Conservation (phyloP, 768 basidiomycete genomes). For the Boletus sp. region DNA sequence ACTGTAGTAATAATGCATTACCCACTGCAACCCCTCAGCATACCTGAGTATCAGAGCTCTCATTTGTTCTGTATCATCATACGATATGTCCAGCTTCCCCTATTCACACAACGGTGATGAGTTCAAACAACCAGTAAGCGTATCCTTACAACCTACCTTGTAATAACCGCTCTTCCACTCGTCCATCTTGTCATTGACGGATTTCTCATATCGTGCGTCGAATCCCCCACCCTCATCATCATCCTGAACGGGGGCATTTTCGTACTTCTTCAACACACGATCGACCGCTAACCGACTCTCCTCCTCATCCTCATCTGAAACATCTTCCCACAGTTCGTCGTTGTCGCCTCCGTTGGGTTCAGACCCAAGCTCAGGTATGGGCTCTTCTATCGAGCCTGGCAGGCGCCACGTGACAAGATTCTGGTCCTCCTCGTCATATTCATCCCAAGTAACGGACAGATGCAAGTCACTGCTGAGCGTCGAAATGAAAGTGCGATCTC, state of each 20-base stretch:
- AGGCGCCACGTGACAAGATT: conserved; percentile 71
- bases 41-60: conserved; percentile 74
- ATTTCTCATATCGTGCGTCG: conserved; percentile 74
- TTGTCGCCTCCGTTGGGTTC: conserved; percentile 44
- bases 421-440: conserved; percentile 80
- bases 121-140: neutral
- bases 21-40: conserved; percentile 96
- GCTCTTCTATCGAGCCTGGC: conserved; percentile 44
- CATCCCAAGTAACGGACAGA: conserved; percentile 86
- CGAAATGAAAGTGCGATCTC: conserved; percentile 77
- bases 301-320: conserved; percentile 58
- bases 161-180: conserved; percentile 94
- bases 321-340: conserved; percentile 48
- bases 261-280: conserved; percentile 85
- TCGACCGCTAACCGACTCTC: conserved; percentile 74
- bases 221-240: conserved; percentile 72
- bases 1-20: conserved; percentile 98
- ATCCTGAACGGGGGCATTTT: conserved; percentile 73
- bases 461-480: conserved; percentile 76
- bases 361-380: conserved; percentile 33
- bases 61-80: conserved; percentile 66
- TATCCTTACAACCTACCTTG: conserved; percentile 60
- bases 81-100: conserved; percentile 87
- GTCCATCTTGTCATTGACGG: conserved; percentile 79
- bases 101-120: conserved; percentile 32